These are phyloP conservation scores for Globisporangium spiculum DNA, from an alignment of 352 stramenopile genomes.

Conservation along the genomic window DNA sequence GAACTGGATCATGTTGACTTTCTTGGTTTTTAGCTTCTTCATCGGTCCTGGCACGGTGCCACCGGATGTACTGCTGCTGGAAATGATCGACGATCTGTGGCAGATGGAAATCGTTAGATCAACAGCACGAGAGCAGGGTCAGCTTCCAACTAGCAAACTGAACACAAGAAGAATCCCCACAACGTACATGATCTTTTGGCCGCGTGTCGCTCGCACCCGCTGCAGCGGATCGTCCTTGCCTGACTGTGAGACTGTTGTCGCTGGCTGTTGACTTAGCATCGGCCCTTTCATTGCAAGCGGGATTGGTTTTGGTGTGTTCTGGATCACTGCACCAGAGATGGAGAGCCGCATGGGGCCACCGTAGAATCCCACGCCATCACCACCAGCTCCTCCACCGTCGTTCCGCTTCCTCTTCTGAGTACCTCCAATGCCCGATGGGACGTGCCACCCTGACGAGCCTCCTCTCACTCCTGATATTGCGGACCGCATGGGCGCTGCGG, in stretches of 20 bases:
- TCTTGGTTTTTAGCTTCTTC: conserved; percentile 40
- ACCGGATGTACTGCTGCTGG: conserved; percentile 2
- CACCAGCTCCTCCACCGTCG: conserved; percentile 14
- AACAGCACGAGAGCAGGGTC: background rate
- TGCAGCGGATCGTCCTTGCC: background rate
- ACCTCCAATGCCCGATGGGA: conserved; percentile 15
- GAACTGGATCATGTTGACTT: conserved; percentile 83
- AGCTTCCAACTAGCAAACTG: background rate
- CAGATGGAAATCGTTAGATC: background rate
- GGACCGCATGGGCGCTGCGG: conserved; percentile 17
- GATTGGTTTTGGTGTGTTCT: conserved; percentile 18
- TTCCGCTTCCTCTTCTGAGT: conserved; percentile 57
- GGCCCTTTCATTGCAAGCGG: conserved; percentile 7
- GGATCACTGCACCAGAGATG: conserved; percentile 40
- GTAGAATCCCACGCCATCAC: conserved; percentile 23
- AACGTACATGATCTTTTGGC: conserved; percentile 46
- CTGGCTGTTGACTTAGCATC: background rate
- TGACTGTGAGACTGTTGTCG: background rate
- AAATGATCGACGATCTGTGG: conserved; percentile 32
- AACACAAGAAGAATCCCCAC: background rate
- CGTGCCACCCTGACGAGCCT: conserved; percentile 17
- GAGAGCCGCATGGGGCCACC: conserved; percentile 52
- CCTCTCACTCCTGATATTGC: background rate
- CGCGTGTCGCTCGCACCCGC: conserved; percentile 20
- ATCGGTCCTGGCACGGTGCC: background rate